Percentiles rank a stretch among this genome's conserved stretches.
Conservation (phyloP, 176 grass and related monocot genomes). For the Stipa capillata region DNA sequence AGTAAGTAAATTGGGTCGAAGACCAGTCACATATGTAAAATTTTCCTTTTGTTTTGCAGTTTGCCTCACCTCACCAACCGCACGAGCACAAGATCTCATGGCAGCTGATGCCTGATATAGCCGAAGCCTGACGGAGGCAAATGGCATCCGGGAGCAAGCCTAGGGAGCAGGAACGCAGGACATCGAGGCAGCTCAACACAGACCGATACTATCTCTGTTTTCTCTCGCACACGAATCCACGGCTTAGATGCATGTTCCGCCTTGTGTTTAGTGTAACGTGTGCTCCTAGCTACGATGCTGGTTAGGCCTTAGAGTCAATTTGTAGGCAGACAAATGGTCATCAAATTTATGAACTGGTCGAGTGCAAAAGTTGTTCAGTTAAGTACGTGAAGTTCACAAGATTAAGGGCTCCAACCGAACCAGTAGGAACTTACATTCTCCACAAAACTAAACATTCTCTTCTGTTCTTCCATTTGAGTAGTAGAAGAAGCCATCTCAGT, state of each 20-base stretch:
- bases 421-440: background rate
- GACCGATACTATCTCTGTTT: background rate
- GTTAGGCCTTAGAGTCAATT: background rate
- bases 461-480: background rate
- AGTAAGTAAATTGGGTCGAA: too few species aligned
- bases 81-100: background rate
- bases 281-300: too few species aligned
- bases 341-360: background rate
- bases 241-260: slow-evolving; percentile 14
- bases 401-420: background rate
- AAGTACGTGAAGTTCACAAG: background rate
- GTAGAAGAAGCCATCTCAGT: background rate
- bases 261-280: slow-evolving; percentile 16
- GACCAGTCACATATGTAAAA: too few species aligned
- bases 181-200: background rate
- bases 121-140: background rate
- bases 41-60: too few species aligned
- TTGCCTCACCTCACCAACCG: background rate
- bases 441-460: background rate
- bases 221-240: background rate
- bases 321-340: background rate
- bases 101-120: background rate
- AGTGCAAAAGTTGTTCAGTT: background rate
- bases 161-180: slow-evolving; percentile 1
- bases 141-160: background rate